Percentiles rank a stretch among this genome's conserved stretches.
These are phyloP conservation scores for Chlamydomonas eustigma DNA, from an alignment of 139 green algal species.

Conservation along the genomic window DNA sequence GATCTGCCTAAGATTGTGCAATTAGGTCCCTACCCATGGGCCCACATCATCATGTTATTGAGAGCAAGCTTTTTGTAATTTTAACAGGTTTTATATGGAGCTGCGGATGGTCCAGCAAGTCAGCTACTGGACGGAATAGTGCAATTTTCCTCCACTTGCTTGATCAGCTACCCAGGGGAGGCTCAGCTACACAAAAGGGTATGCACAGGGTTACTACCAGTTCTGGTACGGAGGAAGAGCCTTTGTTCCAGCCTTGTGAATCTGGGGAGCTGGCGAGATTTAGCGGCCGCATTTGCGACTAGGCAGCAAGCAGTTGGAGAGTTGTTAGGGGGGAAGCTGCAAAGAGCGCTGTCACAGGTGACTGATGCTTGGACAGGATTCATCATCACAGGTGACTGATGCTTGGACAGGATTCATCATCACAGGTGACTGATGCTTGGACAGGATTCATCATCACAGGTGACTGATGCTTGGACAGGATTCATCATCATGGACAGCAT, in stretches of 20 bases:
- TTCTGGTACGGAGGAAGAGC: constrained; percentile 44
- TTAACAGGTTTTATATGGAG: constrained; percentile 2
- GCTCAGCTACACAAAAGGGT: constrained; percentile 38
- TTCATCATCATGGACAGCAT: too few species aligned
- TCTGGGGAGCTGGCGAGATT: constrained; percentile 44
- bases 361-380: too few species aligned
- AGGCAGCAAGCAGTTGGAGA: constrained; percentile 19
- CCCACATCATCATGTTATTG: too few species aligned
- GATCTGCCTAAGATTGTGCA: too few species aligned
- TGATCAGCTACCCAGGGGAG: constrained; percentile 46
- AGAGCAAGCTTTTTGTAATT: too few species aligned
- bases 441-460: too few species aligned
- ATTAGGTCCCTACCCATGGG: too few species aligned
- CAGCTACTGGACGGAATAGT: constrained; percentile 48
- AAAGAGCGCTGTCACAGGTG: constrained; percentile 36
- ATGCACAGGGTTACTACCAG: constrained; percentile 39
- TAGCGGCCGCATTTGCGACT: constrained; percentile 40
- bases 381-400: too few species aligned
- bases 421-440: too few species aligned
- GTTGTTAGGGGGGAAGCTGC: constrained; percentile 36
- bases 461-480: too few species aligned
- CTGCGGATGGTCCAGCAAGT: neutral
- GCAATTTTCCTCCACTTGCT: constrained; percentile 34
- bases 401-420: too few species aligned
- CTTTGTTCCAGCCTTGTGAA: constrained; percentile 36